Percentiles rank a stretch among this genome's conserved stretches.
These are phyloP conservation scores for Melocanna baccifera DNA, from an alignment of 176 grass and related monocot genomes.

Conservation along the genomic window DNA sequence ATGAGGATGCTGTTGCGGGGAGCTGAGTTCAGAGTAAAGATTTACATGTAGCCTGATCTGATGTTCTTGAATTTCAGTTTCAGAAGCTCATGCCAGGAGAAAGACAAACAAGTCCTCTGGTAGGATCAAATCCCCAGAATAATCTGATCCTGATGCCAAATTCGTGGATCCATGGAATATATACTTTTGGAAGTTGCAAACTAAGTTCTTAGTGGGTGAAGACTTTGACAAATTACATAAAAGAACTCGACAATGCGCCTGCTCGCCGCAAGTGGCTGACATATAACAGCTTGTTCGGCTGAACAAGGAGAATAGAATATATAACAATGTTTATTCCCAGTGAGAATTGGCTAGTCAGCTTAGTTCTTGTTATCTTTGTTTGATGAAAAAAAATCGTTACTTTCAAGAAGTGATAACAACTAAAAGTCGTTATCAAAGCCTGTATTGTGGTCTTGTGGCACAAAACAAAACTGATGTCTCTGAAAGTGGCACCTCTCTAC, in stretches of 20 bases:
- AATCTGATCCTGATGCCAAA: neutral
- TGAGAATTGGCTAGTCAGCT: neutral
- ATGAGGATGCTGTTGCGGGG: neutral
- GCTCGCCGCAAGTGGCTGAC: constrained; percentile 15
- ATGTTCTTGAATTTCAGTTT: neutral
- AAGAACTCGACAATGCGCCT: neutral
- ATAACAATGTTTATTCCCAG: neutral
- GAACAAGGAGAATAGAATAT: neutral
- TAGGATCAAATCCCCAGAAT: neutral
- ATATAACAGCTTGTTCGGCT: neutral
- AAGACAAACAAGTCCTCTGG: neutral
- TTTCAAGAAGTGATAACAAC: neutral
- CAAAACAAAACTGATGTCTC: neutral
- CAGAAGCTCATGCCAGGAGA: neutral
- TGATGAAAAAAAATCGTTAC: neutral
- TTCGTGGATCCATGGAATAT: neutral
- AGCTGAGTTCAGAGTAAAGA: neutral
- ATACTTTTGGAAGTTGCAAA: neutral
- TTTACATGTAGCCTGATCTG: neutral
- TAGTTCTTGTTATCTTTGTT: neutral
- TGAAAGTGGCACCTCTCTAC: neutral
- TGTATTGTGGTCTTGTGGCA: neutral
- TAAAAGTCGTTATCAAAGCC: neutral
- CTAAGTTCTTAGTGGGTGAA: neutral
- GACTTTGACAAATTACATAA: neutral